Percentiles rank a stretch among this genome's conserved stretches.
phyloP scores from a whole-genome alignment of 495 filamentous ascomycete species.

The Rhypophila decipiens region DNA sequence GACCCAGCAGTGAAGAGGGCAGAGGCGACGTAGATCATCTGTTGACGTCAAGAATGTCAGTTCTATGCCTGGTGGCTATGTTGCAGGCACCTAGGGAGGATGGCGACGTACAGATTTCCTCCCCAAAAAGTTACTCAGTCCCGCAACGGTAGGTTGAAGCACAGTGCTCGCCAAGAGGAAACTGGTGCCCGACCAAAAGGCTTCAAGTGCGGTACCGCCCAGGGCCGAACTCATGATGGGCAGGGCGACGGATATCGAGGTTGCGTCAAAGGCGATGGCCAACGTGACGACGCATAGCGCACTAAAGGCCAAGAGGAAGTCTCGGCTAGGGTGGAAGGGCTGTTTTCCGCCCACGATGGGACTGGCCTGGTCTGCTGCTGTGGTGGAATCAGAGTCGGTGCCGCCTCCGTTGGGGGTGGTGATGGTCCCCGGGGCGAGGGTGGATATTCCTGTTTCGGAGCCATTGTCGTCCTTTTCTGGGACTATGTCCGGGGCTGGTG shows the following conservation, averaged over 20 bases:
- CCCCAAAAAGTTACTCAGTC: slow-evolving; percentile 49
- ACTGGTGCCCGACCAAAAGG: slow-evolving; percentile 54
- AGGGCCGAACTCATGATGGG: slow-evolving; percentile 50
- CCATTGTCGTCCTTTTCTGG: too few relatives aligned
- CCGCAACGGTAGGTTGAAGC: slow-evolving; percentile 45
- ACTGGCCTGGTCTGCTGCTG: too few relatives aligned
- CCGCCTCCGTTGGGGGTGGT: neutral
- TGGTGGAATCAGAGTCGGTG: too few relatives aligned
- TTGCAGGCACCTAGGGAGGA: neutral
- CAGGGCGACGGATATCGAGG: slow-evolving; percentile 65
- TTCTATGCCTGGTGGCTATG: neutral
- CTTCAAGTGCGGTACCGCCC: slow-evolving; percentile 49
- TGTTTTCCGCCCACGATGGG: neutral
- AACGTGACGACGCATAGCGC: slow-evolving; percentile 57
- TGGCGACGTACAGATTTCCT: slow-evolving; percentile 15
- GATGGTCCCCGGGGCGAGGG: too few relatives aligned
- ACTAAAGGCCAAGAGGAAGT: slow-evolving; percentile 41
- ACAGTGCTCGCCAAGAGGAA: slow-evolving; percentile 49
- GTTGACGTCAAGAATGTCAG: neutral
- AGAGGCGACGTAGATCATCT: slow-evolving; percentile 44
- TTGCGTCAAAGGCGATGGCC: slow-evolving; percentile 68
- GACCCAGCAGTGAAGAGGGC: slow-evolving; percentile 53
- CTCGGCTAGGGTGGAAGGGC: slow-evolving; percentile 14
- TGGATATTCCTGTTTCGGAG: too few relatives aligned
- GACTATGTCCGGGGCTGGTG: too few relatives aligned